Base-by-base conservation (phyloP, 106 monocot species). In the Allium sativum region DNA sequence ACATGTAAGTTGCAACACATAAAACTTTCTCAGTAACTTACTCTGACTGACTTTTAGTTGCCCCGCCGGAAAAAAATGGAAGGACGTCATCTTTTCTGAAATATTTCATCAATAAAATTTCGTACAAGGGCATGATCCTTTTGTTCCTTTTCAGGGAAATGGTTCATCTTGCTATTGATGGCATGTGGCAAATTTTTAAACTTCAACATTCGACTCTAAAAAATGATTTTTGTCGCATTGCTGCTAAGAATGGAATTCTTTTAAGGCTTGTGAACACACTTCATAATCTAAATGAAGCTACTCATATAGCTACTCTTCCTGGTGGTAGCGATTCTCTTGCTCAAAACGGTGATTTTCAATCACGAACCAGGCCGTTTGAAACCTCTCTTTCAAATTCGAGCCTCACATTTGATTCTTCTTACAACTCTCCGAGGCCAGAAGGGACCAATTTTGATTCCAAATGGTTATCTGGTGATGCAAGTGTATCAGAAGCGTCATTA, bases 151-250 rank as follows among this genome's bases (percentile, higher is more conserved):
- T 21, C 70, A 93, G 93, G 78, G 84, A 88, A 70, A 85, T 93
- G 93, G 93, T 93, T 66, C 93, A 93, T 79, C 73, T 93, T 57
- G 88, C 93, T 4, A 88, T 93, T 40, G 93, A 93, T 85, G 88
- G 88, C 62, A 88, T 93, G 73, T 88, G 93, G 88, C 93, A 88
- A 68, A 85, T 93, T 40, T 85, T 93, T 80, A 88, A 88, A 55
- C 76, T 93, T 17, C 84, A 88, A 65, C 84, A 85, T 16, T 79
- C 84, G 41, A 81, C 74, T 61, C 79, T 59, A 40, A 74, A 82
- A 57, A 88, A 93, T 75, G 88, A 88, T 62, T 93, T 93, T 48
- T 88, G 93, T 53, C 88, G 88, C 10, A 85, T 93, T 41, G 88
- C 93, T 45, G 93, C 93, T 45, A 93, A 93, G 69, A 93, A 84